Evolutionary conservation across 2,329 filamentous ascomycete species (phyloP), one percentile per base, ranked within the genome.

Genomic region (Alternaria longipes): DNA sequence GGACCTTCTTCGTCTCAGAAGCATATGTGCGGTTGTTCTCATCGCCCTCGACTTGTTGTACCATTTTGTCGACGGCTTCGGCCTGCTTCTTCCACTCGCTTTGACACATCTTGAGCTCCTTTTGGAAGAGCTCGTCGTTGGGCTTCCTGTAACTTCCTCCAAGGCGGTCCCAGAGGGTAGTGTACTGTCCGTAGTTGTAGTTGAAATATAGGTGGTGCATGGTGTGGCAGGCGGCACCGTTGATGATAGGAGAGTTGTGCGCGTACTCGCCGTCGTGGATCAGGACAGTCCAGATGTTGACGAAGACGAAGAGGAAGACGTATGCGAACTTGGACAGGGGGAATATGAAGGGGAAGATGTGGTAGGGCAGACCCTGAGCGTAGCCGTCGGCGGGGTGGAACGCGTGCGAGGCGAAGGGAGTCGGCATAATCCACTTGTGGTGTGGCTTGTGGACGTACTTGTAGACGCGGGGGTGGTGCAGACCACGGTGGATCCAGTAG

Each of bases 401-500:
- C 59, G 94, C 94, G 76, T 97, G 91, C 70, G 90, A 93, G 42
- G 94, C 94, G 78, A 88, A 97, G 0, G 94, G 94, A 3, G 93
- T 97, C 3, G 94, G 94, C 92, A 97, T 96, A 81, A 98, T 97
- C 94, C 94, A 98, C 84, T 97, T 97, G 89, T 98, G 94, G 82
- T 98, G 94, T 68, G 93, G 90, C 87, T 98, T 98, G 87, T 98
- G 94, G 51, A 97, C 85, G 68, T 84, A 84, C 84, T 94, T 96
- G 87, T 98, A 98, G 70, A 95, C 78, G 47, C 81, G 75, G 16
- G 91, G 91, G 80, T 93, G 90, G 81, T 97, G 93, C 63, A 96
- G 86, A 59, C 87, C 90, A 59, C 93, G 90, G 83, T 97, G 93
- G 73, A 96, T 94, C 86, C 91, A 92, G 85, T 97, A 97, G 82